Evolutionary conservation across 768 basidiomycete species (phyloP), one percentile per base, ranked within the genome.

Genomic region (Russula sp.): DNA sequence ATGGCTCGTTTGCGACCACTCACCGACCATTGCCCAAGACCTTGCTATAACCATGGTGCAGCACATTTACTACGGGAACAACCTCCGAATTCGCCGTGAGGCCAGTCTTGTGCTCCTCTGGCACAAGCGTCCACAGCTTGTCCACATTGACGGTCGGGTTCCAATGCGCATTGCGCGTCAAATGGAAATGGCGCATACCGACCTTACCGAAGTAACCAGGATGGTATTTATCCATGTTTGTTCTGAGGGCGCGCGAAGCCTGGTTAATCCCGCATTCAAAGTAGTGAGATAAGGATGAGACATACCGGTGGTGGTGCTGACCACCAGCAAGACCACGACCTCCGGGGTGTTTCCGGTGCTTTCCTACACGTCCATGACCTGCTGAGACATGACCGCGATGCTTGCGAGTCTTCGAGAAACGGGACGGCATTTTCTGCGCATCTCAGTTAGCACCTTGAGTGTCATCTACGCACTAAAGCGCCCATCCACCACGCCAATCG

Each of bases 271-370:
- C 20, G n/a, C 13, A 7, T 6, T 59, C 20, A 27, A 6, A 22
- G 18, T 22, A 55, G 14, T 53, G 27, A 47, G 20, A 35, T 6
- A 53, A 16, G 14, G 50, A 59, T 32, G 6, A 50, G 51, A 81
- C 89, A 72, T 73, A 92, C 91, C 91, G 82, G 87, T 99, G 97
- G 84, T 99, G 97, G 81, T 98, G 96, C 80, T 87, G 83, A 86
- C 97, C 97, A 93, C 97, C 97, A 81, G 94, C 93, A 74, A 98
- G 91, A 97, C 97, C 97, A 79, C 97, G 93, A 91, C 97, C 97
- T 82, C 97, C 97, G 61, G 97, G 97, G 76, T 98, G 96, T 79
- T 98, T 98, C 77, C 97, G 91, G 86, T 99, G 97, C 86, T 98
- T 98, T 71, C 97, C 97, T 74, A 99, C 92, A 90, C 97, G 96